phyloP scores from a whole-genome alignment of 306 rosid genomes.

The Cicer pinnatifidum region DNA sequence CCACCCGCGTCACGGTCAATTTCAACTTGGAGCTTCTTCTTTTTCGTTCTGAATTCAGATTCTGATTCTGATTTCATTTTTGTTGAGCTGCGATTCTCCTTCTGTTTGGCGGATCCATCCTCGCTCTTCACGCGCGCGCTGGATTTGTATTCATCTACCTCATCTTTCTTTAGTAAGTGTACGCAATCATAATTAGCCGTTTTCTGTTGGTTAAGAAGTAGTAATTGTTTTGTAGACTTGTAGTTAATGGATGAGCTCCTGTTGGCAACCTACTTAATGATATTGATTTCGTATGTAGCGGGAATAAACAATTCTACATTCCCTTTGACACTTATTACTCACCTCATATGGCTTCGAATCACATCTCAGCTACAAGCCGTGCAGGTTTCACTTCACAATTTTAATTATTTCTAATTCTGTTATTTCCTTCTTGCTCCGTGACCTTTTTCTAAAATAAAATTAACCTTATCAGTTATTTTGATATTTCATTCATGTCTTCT shows the following conservation, averaged over 20 bases:
- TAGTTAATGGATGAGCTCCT: conserved; percentile 36
- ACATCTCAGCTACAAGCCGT: conserved; percentile 47
- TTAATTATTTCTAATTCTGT: not conserved
- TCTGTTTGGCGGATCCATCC: conserved; percentile 22
- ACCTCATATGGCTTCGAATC: conserved; percentile 57
- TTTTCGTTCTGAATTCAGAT: conserved; percentile 2
- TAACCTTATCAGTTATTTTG: not conserved
- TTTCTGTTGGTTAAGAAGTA: not conserved
- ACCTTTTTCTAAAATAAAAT: not conserved
- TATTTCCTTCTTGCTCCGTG: not conserved
- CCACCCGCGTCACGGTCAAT: not conserved
- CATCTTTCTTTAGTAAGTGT: conserved; percentile 23
- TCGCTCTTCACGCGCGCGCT: not conserved
- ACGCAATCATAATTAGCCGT: not conserved
- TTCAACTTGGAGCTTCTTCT: not conserved
- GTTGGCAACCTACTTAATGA: conserved; percentile 41
- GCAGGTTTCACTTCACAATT: conserved; percentile 57
- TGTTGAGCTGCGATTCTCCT: not conserved
- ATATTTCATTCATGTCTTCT: conserved; percentile 18
- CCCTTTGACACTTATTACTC: conserved; percentile 7
- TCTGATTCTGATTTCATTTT: conserved; percentile 19
- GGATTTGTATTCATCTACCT: not conserved
- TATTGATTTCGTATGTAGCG: conserved; percentile 34
- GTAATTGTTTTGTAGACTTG: conserved; percentile 26
- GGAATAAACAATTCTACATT: conserved; percentile 19